These are phyloP conservation scores for Tricholoma saponaceum DNA, from an alignment of 768 basidiomycete species.

Conservation along the genomic window DNA sequence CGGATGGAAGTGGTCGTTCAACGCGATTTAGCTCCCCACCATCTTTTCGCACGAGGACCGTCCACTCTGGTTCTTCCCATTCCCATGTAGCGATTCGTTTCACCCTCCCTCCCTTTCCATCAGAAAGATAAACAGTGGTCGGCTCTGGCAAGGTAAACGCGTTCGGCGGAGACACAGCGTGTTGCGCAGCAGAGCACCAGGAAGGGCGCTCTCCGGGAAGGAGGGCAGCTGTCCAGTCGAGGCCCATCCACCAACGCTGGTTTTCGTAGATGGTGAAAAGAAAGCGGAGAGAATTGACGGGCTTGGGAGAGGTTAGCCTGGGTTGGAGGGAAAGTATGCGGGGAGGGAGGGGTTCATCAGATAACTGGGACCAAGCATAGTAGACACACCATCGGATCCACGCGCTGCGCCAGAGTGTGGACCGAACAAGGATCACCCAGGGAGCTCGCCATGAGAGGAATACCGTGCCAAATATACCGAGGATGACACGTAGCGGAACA, in stretches of 20 bases:
- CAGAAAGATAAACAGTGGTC: conserved; percentile 52
- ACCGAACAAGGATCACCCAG: conserved; percentile 54
- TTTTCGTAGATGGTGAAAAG: conserved; percentile 91
- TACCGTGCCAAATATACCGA: conserved; percentile 56
- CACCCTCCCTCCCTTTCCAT: conserved; percentile 43
- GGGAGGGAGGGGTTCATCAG: conserved; percentile 51
- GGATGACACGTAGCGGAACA: conserved; percentile 56
- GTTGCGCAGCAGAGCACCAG: conserved; percentile 64
- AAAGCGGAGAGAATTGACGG: conserved; percentile 59
- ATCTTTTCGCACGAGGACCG: conserved; percentile 63
- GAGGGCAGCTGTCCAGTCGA: conserved; percentile 93
- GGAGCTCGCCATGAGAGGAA: conserved; percentile 63
- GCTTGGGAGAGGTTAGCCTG: conserved; percentile 22
- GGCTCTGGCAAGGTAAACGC: conserved; percentile 64
- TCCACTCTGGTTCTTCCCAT: conserved; percentile 94
- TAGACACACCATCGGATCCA: conserved; percentile 65
- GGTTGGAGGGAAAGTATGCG: conserved; percentile 31
- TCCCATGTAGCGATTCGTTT: conserved; percentile 79
- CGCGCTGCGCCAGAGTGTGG: conserved; percentile 58
- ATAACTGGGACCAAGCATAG: conserved; percentile 44
- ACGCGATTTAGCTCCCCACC: conserved; percentile 48
- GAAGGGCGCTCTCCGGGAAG: conserved; percentile 87
- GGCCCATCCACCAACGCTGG: conserved; percentile 96
- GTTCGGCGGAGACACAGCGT: conserved; percentile 66
- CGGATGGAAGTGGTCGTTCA: conserved; percentile 45